These are phyloP conservation scores for Groenewaldozyma salmanticensis DNA, from an alignment of 805 yeast species.

Conservation along the genomic window DNA sequence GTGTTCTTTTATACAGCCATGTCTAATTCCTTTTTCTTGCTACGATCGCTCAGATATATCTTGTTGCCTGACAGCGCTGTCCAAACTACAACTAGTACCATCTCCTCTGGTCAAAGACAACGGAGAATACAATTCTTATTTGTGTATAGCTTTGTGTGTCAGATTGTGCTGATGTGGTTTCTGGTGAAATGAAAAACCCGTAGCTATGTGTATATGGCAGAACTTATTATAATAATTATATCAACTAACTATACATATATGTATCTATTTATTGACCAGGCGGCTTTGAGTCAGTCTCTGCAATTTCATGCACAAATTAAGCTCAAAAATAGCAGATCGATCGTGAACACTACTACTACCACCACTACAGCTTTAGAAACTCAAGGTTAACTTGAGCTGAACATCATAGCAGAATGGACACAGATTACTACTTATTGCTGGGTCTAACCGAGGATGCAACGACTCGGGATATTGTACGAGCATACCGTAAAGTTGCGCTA, in stretches of 20 bases:
- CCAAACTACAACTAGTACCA: constrained; percentile 30
- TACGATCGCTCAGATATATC: constrained; percentile 51
- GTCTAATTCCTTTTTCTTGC: constrained; percentile 44
- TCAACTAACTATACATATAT: too few relatives aligned
- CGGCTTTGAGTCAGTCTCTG: too few relatives aligned
- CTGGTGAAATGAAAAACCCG: too few relatives aligned
- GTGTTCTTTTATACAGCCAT: constrained; percentile 41
- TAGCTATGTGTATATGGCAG: too few relatives aligned
- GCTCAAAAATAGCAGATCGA: too few relatives aligned
- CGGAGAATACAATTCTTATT: constrained; percentile 81
- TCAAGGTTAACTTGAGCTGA: too few relatives aligned
- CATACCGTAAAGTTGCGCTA: constrained; percentile 82
- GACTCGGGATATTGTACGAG: constrained; percentile 81
- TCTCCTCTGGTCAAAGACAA: constrained; percentile 60
- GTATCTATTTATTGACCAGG: too few relatives aligned
- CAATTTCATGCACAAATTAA: too few relatives aligned
- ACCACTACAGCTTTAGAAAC: too few relatives aligned
- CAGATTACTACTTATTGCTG: constrained; percentile 17
- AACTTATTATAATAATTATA: too few relatives aligned
- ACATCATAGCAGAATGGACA: constrained; percentile 1
- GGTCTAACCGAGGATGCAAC: constrained; percentile 37
- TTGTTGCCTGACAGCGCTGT: constrained; percentile 53
- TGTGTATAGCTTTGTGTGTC: constrained; percentile 73
- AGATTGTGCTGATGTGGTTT: constrained; percentile 64
- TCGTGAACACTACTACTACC: too few relatives aligned